Evolutionary conservation across 2,329 filamentous ascomycete genomes (phyloP), one percentile per base, ranked within the genome.

Genomic region (Fusarium miscanthi): DNA sequence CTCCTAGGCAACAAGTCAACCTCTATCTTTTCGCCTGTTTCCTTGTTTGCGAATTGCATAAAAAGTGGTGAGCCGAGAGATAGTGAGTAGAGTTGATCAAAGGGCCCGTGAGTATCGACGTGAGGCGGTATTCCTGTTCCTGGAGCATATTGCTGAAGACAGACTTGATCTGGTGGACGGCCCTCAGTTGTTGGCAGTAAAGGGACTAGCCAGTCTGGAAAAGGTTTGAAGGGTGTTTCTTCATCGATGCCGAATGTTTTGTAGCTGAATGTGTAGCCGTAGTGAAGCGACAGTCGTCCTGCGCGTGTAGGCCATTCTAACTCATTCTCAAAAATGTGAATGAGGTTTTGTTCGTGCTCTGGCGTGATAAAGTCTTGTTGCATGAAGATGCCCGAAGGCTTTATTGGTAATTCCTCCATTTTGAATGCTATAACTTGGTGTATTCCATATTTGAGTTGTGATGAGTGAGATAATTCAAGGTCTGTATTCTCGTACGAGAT

Each of bases 111-210:
- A 6, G 88, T 88, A 78, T 90, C 88, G 59, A 88, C 88, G 73
- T 90, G 88, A 1, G 88, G 88, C 14, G 88, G 88, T 72, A 90
- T 90, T 4, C 88, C 88, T 0, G 85, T 82, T 10, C 88, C 88
- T 0, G 88, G 88, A 0, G 88, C 86, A 74, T 90, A 90, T 76
- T 89, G 85, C 78, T 90, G 88, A 21, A 89, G 80, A 70, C 87
- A 90, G 71, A 90, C 87, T 75, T 90, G 88, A 57, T 89, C 87
- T 1, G 87, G 87, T 0, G 81, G 82, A 0, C 84, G 81, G 4
- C 70, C 70, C 63, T 87, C 86, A 0, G 81, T 78, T 5, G 76
- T 78, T 1, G 87, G 84, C 7, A 89, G 80, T 2, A 89, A 79
- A 2, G 86, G 85, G 6, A 78, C 65, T 2, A 89, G 80, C 86